These are phyloP conservation scores for Coemansia sp. DNA, from an alignment of 192 early-diverging fungal species.

Conservation along the genomic window DNA sequence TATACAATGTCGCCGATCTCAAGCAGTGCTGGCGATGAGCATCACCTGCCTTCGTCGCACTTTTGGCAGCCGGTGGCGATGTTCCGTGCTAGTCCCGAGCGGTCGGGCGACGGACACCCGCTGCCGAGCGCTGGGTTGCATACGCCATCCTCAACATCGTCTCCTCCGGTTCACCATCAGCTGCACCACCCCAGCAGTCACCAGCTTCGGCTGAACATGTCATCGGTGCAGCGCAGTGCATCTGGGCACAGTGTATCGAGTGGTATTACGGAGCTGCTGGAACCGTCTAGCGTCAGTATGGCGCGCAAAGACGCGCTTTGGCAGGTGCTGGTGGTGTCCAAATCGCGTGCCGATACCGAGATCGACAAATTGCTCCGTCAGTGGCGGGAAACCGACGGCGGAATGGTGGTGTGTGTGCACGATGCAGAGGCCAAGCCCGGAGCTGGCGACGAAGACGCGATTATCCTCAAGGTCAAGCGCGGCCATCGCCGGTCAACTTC, in stretches of 20 bases:
- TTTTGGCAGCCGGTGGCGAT: constrained; percentile 25
- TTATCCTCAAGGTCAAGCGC: constrained; percentile 52
- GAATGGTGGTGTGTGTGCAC: constrained; percentile 29
- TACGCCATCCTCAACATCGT: constrained; percentile 45
- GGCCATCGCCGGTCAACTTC: constrained; percentile 46
- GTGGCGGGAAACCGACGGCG: constrained; percentile 42
- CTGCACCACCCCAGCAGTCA: constrained; percentile 16
- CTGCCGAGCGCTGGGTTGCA: constrained; percentile 7
- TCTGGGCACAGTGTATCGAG: constrained; percentile 48
- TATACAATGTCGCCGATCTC: constrained; percentile 49
- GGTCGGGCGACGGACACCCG: constrained; percentile 14
- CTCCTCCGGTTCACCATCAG: constrained; percentile 27
- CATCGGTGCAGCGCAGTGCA: constrained; percentile 44
- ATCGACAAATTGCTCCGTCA: constrained; percentile 48
- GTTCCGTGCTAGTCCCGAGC: constrained; percentile 38
- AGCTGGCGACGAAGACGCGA: constrained; percentile 44
- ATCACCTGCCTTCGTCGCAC: constrained; percentile 6
- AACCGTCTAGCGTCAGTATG: constrained; percentile 46
- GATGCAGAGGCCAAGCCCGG: constrained; percentile 35
- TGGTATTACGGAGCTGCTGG: constrained; percentile 50
- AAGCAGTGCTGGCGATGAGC: constrained; percentile 38
- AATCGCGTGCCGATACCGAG: constrained; percentile 47
- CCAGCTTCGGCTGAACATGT: constrained; percentile 32
- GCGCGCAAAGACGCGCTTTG: constrained; percentile 50
- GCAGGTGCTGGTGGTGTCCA: constrained; percentile 50